Conservation (phyloP, 2,329 filamentous ascomycete species). For the Massarina eburnea region DNA sequence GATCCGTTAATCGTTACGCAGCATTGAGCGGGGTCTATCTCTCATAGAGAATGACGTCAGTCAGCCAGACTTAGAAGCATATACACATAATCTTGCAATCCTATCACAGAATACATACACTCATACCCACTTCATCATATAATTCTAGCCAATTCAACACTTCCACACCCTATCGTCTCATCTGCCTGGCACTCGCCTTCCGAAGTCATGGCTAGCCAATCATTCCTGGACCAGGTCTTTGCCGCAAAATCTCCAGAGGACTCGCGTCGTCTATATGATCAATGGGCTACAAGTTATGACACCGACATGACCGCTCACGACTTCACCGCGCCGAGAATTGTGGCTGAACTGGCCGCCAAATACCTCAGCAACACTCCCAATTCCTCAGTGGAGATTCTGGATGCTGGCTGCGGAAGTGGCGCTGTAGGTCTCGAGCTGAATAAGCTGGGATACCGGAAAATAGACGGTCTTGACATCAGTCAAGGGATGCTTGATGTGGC, state of each 20-base stretch:
- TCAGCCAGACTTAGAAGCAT: too few relatives aligned
- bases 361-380: slow-evolving; percentile 14
- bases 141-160: too few relatives aligned
- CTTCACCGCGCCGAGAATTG: slow-evolving; percentile 47
- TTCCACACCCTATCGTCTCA: too few relatives aligned
- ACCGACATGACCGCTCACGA: slow-evolving; percentile 44
- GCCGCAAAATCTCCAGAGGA: slow-evolving; percentile 39
- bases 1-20: too few relatives aligned
- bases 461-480: slow-evolving; percentile 58
- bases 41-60: too few relatives aligned
- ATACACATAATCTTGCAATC: too few relatives aligned
- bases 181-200: too few relatives aligned
- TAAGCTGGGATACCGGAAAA: slow-evolving; percentile 46
- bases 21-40: too few relatives aligned
- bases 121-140: too few relatives aligned
- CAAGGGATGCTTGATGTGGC: slow-evolving; percentile 58
- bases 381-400: slow-evolving; percentile 45
- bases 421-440: slow-evolving; percentile 54
- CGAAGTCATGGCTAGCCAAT: slow-evolving; percentile 1
- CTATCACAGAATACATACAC: too few relatives aligned
- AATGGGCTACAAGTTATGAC: slow-evolving; percentile 52
- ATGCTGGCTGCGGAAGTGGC: slow-evolving; percentile 61
- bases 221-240: slow-evolving; percentile 43
- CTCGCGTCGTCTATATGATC: slow-evolving; percentile 46
- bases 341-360: slow-evolving; percentile 27